phyloP scores from a whole-genome alignment of 768 basidiomycete species.

The Podaxis sp. region DNA sequence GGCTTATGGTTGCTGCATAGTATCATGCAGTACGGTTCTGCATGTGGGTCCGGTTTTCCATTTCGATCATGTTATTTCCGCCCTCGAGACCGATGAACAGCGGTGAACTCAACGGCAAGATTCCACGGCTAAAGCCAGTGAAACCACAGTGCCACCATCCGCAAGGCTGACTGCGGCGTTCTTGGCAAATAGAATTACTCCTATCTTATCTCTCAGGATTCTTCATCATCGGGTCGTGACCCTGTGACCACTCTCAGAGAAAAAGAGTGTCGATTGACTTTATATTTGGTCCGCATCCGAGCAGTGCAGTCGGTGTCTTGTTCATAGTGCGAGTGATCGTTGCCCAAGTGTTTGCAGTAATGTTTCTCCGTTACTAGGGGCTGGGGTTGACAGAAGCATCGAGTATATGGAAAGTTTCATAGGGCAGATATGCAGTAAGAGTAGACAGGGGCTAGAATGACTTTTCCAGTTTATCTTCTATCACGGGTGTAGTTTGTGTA shows the following conservation, averaged over 20 bases:
- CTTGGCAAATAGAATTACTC: conserved; percentile 23
- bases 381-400: neutral
- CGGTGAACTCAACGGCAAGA: conserved; percentile 3
- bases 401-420: neutral
- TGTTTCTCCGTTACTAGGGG: neutral
- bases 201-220: conserved; percentile 29
- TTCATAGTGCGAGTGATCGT: conserved; percentile 12
- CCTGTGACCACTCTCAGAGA: conserved; percentile 42
- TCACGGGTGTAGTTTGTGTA: conserved; percentile 33
- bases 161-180: conserved; percentile 37
- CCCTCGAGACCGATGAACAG: neutral
- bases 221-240: conserved; percentile 35
- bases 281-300: conserved; percentile 31
- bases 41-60: conserved; percentile 61
- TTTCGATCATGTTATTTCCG: conserved; percentile 11
- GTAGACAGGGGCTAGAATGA: neutral
- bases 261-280: conserved; percentile 30
- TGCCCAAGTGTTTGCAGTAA: neutral
- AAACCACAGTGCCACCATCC: conserved; percentile 52
- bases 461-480: conserved; percentile 15
- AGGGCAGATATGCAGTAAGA: neutral
- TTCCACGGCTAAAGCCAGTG: conserved; percentile 31
- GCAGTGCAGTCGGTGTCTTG: conserved; percentile 42
- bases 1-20: conserved; percentile 48
- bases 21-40: conserved; percentile 55